Percentiles rank a stretch among this genome's conserved stretches.
Conservation (phyloP, 2,329 filamentous ascomycete genomes). For the Apiospora hydei region DNA sequence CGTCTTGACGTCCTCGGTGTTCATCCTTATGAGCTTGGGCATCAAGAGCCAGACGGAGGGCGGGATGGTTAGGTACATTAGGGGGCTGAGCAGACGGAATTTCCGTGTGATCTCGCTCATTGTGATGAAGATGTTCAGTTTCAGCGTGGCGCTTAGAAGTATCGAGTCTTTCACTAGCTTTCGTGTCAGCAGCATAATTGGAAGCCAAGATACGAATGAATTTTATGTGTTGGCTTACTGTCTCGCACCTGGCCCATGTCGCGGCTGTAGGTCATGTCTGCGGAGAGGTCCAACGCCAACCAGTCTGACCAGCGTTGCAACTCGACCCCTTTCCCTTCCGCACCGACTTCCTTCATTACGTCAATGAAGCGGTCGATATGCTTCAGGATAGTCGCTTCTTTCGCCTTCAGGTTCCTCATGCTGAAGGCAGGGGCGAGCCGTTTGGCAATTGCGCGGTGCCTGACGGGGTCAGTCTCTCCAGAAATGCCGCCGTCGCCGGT, state of each 20-base stretch:
- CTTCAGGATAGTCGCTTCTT: not conserved
- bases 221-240: not conserved
- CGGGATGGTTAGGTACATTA: not conserved
- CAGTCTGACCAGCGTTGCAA: not conserved
- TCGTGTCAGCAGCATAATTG: not conserved
- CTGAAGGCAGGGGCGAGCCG: not conserved
- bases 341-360: not conserved
- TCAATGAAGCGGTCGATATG: not conserved
- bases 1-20: not conserved
- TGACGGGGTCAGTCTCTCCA: not conserved
- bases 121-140: not conserved
- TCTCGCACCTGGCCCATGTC: not conserved
- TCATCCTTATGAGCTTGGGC: not conserved
- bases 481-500: not conserved
- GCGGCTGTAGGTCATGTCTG: not conserved
- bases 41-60: not conserved
- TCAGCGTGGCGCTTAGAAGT: not conserved
- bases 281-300: not conserved
- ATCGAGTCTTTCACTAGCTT: not conserved
- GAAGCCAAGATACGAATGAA: no score
- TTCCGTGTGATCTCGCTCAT: not conserved
- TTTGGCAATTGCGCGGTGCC: not conserved
- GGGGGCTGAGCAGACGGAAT: not conserved
- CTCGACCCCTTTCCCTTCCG: not conserved
- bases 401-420: not conserved